A percentile compares a stretch with the other conserved stretches of the same genome.
These are phyloP conservation scores for Starmera pachycereana DNA, from an alignment of 805 yeast species.

Conservation along the genomic window DNA sequence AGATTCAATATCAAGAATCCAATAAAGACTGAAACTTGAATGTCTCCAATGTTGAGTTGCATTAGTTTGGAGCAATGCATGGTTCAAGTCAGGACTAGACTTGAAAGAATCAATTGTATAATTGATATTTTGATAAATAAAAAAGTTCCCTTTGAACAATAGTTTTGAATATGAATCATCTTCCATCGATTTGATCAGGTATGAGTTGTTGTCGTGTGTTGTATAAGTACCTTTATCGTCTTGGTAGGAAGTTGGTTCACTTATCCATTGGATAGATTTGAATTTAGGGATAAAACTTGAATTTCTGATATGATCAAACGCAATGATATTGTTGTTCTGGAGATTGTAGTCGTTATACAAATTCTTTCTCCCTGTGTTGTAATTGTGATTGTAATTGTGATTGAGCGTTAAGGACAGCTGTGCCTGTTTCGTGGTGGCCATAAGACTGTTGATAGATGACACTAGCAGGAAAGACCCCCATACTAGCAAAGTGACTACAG, in stretches of 20 bases:
- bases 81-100: constrained; percentile 58
- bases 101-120: constrained; percentile 42
- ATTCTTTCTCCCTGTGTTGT: neutral
- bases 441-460: constrained; percentile 5
- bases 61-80: constrained; percentile 51
- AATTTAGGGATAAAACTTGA: constrained; percentile 44
- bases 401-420: neutral
- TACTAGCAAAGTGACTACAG: constrained; percentile 2
- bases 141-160: constrained; percentile 39
- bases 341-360: too few relatives aligned
- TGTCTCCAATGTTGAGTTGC: constrained; percentile 51
- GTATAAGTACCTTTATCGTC: constrained; percentile 64
- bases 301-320: constrained; percentile 37
- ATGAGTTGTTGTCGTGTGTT: constrained; percentile 34
- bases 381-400: too few relatives aligned
- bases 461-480: constrained; percentile 8
- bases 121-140: constrained; percentile 27
- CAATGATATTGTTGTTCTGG: constrained; percentile 4
- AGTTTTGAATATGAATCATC: constrained; percentile 33
- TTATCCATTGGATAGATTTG: constrained; percentile 63
- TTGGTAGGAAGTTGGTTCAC: constrained; percentile 32
- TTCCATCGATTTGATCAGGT: constrained; percentile 40
- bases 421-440: constrained; percentile 3
- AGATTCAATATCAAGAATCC: constrained; percentile 27
- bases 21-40: constrained; percentile 33